Base-by-base conservation (phyloP, 495 filamentous ascomycete species). In the Aspergillus leporis region DNA sequence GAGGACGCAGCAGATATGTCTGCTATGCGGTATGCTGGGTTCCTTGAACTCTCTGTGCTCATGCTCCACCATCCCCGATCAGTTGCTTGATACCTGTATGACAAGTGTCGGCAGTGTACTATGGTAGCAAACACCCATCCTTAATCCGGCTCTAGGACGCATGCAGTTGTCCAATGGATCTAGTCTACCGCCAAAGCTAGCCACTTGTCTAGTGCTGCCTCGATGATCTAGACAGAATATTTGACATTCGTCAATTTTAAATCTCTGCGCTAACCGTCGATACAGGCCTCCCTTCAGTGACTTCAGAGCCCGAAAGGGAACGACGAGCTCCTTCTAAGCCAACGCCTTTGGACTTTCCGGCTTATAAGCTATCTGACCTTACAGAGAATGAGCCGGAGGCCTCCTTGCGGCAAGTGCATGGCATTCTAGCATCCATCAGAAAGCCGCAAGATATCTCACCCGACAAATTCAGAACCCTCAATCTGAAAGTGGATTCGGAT, bases 381-480 rank as follows among this genome's bases (percentile, higher is more conserved):
- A 41, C 65, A 30, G 51, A 61, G 9, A 34, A 66, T 32, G 61
- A 70, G n/a, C 41, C 59, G 18, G 66, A 73, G 54, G 61, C 66
- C n/a, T 61, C 66, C 38, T 63, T 76, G 22, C 59, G 62, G 41
- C 68, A 74, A 25, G 66, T 87, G 5, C 62, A 72, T 45, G 51
- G 61, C 22, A 68, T 78, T 5, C 78, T 86, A 55, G 66, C 72
- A 38, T 72, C 64, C n/a, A 77, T 86, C 55, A 74, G 77, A 61
- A 81, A 77, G 34, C 80, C 80, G 13, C 76, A 78, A 45, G 83
- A 83, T 65, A 74, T 86, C 66, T 72, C 68, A 19, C 46, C 69
- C 25, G 69, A 83, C 23, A 77, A 81, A 43, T 70, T 87, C 55
- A 65, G 76, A 18, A 70, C 77, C 18, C 72, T 88, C 31, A 87